Conservation (phyloP, 345 rosid species). For the Citrus sinensis region DNA sequence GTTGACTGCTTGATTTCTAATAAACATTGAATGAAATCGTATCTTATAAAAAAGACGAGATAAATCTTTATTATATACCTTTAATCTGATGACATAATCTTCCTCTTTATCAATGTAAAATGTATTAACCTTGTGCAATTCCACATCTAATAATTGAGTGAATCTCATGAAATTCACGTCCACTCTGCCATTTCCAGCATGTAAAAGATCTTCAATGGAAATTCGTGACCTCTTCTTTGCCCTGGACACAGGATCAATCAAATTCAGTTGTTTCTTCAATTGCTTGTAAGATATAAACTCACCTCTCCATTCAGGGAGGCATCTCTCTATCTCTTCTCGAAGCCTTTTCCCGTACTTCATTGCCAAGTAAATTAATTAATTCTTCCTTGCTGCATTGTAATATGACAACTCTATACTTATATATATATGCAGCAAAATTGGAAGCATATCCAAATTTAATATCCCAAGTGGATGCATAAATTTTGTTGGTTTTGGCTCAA, state of each 20-base stretch:
- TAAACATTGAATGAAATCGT: too few species aligned
- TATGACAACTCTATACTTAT: neutral
- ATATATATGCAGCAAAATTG: neutral
- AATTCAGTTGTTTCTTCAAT: conserved; percentile 41
- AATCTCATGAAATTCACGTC: conserved; percentile 18
- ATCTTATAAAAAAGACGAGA: neutral
- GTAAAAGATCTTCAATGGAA: conserved; percentile 10
- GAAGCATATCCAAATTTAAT: neutral
- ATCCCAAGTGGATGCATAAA: neutral
- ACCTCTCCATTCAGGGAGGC: conserved; percentile 35
- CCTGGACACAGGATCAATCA: conserved; percentile 9
- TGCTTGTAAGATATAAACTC: conserved; percentile 34
- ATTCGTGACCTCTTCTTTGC: conserved; percentile 15
- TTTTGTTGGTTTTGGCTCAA: neutral
- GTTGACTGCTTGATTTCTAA: too few species aligned
- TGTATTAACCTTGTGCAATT: conserved; percentile 32
- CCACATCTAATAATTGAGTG: conserved; percentile 21
- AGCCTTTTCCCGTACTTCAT: conserved; percentile 43
- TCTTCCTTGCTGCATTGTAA: neutral
- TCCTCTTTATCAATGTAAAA: conserved; percentile 47
- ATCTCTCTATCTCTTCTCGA: conserved; percentile 31
- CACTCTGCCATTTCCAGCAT: neutral
- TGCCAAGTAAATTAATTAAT: neutral
- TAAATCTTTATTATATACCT: conserved; percentile 15
- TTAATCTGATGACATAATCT: conserved; percentile 35